Evolutionary conservation across 345 rosid genomes (phyloP).

Genomic region (Salix suchowensis): DNA sequence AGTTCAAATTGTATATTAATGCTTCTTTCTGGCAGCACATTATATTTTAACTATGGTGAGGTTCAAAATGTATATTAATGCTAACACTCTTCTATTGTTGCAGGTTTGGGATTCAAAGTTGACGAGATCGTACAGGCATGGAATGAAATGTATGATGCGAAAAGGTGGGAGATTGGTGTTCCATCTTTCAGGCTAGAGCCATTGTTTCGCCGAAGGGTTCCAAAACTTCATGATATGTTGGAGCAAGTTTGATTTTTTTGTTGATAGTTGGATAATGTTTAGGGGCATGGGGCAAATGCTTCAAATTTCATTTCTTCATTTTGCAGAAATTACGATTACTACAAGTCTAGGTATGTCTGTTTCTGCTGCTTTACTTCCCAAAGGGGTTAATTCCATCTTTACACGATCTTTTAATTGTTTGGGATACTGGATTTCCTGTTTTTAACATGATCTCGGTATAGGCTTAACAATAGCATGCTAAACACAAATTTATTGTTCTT

Average conservation of each 20-base stretch:
- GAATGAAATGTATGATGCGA: conserved; percentile 99
- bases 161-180: conserved; percentile 89
- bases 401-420: not conserved
- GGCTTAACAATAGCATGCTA: not conserved
- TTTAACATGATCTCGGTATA: not conserved
- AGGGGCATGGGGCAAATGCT: conserved; percentile 12
- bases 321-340: not conserved
- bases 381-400: not conserved
- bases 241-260: conserved; percentile 51
- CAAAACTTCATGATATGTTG: conserved; percentile 71
- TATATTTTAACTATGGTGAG: not conserved
- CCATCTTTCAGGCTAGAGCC: conserved; percentile 97
- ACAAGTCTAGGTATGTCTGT: conserved; percentile 20
- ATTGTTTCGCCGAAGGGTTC: conserved; percentile 72
- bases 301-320: conserved; percentile 12
- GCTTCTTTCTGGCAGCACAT: not conserved
- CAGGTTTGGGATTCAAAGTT: conserved; percentile 89
- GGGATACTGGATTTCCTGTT: not conserved
- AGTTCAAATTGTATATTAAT: not conserved
- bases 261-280: conserved; percentile 10
- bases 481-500: not conserved
- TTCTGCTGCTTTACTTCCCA: conserved; percentile 1
- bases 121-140: conserved; percentile 98
- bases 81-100: conserved; percentile 5
- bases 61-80: not conserved